Base-by-base conservation (phyloP, 495 filamentous ascomycete genomes). In the Neurospora sp. region DNA sequence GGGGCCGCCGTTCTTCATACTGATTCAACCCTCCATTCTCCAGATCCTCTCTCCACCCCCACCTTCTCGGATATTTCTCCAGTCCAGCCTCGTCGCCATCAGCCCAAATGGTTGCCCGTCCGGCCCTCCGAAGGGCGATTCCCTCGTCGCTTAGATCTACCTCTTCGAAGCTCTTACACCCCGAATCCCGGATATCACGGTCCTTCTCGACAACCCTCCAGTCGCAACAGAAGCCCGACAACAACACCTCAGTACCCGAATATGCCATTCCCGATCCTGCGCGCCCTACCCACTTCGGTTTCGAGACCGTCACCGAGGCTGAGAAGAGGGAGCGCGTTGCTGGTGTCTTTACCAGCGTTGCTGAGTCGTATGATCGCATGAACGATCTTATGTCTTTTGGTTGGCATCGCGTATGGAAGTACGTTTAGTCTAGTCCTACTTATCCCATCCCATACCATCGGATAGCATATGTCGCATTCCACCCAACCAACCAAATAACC, bases 361-460 rank as follows among this genome's bases (percentile, higher is more conserved):
- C 96, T 76, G 88, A 93, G 69, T 93, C 90, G 38, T 90, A 96
- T 85, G 94, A 98, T 81, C 89, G 89, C 75, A 99, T 99, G 96
- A 99, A 99, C 87, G 96, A 99, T 82, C 88, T 98, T 69, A 98
- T 99, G 96, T 98, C 94, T 53, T 89, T 98, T 37, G 94, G 94
- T 42, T 94, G 97, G 84, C 96, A 99, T 83, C 92, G 96, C 18
- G 85, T 98, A 69, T 99, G 96, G 96, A 99, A 99, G 83, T 84
- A 61, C 20, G 82, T 77, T 39, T 31, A 37, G 37, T 45, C 70
- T 68, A 42, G 12, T 20, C 38, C 27, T 31, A 3, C 27, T 44
- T 48, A 41, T 40, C 40, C 71, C 42, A 38, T 20, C 0, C n/a
- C 9, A 20, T 48, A 48, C 0, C 44, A 10, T n/a, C n/a, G n/a